Base-by-base conservation (phyloP, 1,139 yeast species). In the Hansenula anomala region DNA sequence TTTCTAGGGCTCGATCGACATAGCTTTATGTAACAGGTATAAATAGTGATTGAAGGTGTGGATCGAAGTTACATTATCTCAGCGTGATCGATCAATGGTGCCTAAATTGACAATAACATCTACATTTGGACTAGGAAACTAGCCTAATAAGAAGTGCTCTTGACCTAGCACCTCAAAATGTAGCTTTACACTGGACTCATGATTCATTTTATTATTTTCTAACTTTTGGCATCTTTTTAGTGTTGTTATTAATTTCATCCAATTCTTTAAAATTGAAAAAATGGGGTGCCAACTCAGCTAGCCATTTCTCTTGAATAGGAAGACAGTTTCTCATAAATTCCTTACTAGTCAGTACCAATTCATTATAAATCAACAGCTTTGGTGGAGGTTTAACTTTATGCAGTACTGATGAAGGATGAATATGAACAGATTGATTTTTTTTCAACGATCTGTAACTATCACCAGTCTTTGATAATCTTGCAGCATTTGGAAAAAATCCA, bases 261-360 rank as follows among this genome's bases (percentile, higher is more conserved):
- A 51, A 36, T 30, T 56, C 58, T 24, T 45, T 41, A 3, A 37
- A 19, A 15, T 36, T 47, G 44, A 60, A 75, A 50, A 69, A 78
- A 52, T 82, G 89, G 10, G 84, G 81, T 1, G 86, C 87, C 49
- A 76, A 67, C 46, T 81, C 86, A 5, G 56, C 55, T 30, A 84
- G 55, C 87, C 88, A 80, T 31, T 54, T 52, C 40, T 73, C 78
- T 4, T 78, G 78, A 6, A 92, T 66, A 0, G 83, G 76, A 71
- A 88, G 72, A 55, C 95, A 86, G 49, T 84, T 88, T 40, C 97
- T 66, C 87, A 92, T 86, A 58, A 78, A 92, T 64, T 90, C 97
- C 58, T 82, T 86, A 34, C 87, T 76, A 0, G 98, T 92, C 28
- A 86, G 64, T 31, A 92, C 92, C 52, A 92, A 66, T 53, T 90